phyloP scores from a whole-genome alignment of 208 protist genomes.

The Endotrypanum monterogeii region DNA sequence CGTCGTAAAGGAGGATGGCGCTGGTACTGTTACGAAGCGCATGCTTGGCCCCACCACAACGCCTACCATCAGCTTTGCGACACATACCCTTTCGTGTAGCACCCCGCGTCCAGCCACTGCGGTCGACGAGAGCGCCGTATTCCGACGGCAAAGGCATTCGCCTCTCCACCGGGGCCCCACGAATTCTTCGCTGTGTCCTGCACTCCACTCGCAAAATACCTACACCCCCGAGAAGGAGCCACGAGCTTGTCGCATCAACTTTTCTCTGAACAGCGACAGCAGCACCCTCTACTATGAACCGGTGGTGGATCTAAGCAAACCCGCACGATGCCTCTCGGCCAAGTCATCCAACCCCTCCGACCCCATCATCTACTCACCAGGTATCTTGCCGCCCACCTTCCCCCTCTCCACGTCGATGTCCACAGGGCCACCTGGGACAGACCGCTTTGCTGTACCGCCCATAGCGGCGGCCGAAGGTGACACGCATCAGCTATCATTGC shows the following conservation, averaged over 20 bases:
- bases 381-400: not conserved
- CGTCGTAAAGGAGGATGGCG: conserved; percentile 41
- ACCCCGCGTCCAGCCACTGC: not conserved
- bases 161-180: not conserved
- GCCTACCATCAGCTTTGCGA: conserved; percentile 5
- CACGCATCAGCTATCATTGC: not conserved
- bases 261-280: conserved; percentile 17
- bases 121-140: not conserved
- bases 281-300: conserved; percentile 3
- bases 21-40: conserved; percentile 32
- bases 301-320: conserved; percentile 7
- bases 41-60: conserved; percentile 30
- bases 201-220: not conserved
- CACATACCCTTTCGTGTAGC: conserved; percentile 7
- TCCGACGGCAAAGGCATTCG: not conserved
- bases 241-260: not conserved
- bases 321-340: conserved; percentile 7
- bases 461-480: not conserved
- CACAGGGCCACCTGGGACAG: not conserved
- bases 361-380: not conserved
- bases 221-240: not conserved
- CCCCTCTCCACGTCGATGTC: not conserved
- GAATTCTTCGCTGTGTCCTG: not conserved
- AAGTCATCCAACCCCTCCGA: conserved; percentile 10
- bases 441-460: conserved; percentile 17